These are phyloP conservation scores for Andrographis paniculata DNA, from an alignment of 305 asterid species.

Conservation along the genomic window DNA sequence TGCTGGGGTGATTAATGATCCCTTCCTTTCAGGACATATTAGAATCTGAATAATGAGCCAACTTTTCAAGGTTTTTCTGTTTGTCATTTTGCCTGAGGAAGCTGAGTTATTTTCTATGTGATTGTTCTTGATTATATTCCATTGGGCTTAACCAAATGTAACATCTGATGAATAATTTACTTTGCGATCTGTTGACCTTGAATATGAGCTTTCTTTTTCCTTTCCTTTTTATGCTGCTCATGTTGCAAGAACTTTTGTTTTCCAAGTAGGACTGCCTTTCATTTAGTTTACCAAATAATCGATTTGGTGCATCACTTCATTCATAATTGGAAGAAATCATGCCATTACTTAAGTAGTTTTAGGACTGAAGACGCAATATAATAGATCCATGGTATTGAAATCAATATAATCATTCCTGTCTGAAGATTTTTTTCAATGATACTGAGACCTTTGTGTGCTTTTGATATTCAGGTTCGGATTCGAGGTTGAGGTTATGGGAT, in stretches of 20 bases:
- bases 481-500: constrained; percentile 96
- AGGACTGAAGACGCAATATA: too few species aligned
- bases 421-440: not conserved
- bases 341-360: not conserved
- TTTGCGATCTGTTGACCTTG: too few species aligned
- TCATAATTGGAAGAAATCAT: too few species aligned
- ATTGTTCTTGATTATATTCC: constrained; percentile 2
- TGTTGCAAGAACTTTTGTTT: not conserved
- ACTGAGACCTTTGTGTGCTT: constrained; percentile 7
- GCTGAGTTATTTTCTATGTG: constrained; percentile 3
- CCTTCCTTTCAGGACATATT: constrained; percentile 2
- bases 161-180: too few species aligned
- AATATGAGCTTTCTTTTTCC: too few species aligned
- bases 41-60: constrained; percentile 8
- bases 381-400: too few species aligned
- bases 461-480: constrained; percentile 82
- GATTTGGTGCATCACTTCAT: not conserved
- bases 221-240: too few species aligned
- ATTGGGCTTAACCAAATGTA: too few species aligned
- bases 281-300: not conserved
- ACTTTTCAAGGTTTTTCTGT: constrained; percentile 1
- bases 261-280: not conserved
- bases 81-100: constrained; percentile 13
- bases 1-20: constrained; percentile 4
- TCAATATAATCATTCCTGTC: not conserved